Percentiles rank a stretch among this genome's conserved stretches.
phyloP scores from a whole-genome alignment of 2,329 filamentous ascomycete species.

The Aureobasidium vineae region DNA sequence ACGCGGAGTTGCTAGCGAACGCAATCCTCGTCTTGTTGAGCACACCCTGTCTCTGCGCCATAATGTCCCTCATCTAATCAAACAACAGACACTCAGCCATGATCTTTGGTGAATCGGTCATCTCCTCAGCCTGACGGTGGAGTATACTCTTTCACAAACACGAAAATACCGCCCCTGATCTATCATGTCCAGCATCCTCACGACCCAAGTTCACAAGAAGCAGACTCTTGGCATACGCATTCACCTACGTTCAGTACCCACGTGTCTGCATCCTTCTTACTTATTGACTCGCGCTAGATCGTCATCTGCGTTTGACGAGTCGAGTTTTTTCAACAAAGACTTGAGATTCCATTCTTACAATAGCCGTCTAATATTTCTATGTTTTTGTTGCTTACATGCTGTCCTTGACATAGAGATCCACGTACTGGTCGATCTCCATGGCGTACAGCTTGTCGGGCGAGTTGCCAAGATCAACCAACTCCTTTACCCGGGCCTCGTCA shows the following conservation, averaged over 20 bases:
- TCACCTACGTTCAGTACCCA: neutral
- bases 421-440: constrained; percentile 87
- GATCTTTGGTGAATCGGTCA: neutral
- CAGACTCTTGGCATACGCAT: constrained; percentile 3
- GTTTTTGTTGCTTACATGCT: constrained; percentile 29
- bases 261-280: neutral
- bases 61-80: neutral
- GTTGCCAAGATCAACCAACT: constrained; percentile 77
- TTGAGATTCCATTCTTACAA: neutral
- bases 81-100: too few relatives aligned
- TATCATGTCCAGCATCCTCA: neutral
- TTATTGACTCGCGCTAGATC: neutral
- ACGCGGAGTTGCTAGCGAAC: neutral
- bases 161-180: neutral
- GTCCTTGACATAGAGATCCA: constrained; percentile 74
- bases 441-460: constrained; percentile 72
- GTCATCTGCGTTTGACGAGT: constrained; percentile 6
- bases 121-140: neutral
- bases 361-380: constrained; percentile 1
- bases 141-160: neutral
- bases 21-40: neutral
- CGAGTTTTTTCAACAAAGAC: neutral
- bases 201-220: neutral
- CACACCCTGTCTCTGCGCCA: neutral
- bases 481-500: constrained; percentile 70